Conservation (phyloP, 1,284 basidiomycete genomes). For the Heterobasidion irregulare region DNA sequence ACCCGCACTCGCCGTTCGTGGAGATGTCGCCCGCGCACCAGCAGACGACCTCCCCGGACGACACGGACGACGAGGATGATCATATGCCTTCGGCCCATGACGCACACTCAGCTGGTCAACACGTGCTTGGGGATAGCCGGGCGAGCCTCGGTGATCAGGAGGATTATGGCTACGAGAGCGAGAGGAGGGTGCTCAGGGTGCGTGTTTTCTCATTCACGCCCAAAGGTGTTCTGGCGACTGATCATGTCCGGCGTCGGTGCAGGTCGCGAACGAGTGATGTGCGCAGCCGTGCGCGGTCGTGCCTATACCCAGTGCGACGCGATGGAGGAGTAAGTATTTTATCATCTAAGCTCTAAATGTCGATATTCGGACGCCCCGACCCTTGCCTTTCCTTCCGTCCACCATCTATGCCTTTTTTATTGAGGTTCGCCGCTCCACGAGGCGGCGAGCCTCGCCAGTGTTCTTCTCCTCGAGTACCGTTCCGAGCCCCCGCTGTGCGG, state of each 20-base stretch:
- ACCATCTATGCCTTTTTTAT: background rate
- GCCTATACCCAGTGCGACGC: background rate
- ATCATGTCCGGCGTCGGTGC: background rate
- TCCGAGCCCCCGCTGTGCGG: no score
- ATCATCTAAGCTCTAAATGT: background rate
- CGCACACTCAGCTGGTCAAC: background rate
- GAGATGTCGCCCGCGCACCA: conserved; percentile 4
- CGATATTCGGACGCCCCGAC: background rate
- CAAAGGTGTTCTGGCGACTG: conserved; percentile 3
- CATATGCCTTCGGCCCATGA: conserved; percentile 6
- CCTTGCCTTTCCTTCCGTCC: background rate
- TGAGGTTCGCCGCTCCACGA: background rate
- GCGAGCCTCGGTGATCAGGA: conserved; percentile 27
- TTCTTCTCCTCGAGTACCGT: no score
- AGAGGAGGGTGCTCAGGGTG: conserved; percentile 36
- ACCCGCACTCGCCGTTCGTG: conserved; percentile 4
- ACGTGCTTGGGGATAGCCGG: conserved; percentile 9
- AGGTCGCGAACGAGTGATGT: conserved; percentile 32
- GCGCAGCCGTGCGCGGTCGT: background rate
- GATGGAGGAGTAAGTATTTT: background rate
- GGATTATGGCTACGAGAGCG: conserved; percentile 27
- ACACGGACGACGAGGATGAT: conserved; percentile 1
- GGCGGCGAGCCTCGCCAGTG: no score
- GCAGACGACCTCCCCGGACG: no score
- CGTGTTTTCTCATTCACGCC: conserved; percentile 8